Conservation (phyloP, 257 asterid species). For the Asclepias syriaca region DNA sequence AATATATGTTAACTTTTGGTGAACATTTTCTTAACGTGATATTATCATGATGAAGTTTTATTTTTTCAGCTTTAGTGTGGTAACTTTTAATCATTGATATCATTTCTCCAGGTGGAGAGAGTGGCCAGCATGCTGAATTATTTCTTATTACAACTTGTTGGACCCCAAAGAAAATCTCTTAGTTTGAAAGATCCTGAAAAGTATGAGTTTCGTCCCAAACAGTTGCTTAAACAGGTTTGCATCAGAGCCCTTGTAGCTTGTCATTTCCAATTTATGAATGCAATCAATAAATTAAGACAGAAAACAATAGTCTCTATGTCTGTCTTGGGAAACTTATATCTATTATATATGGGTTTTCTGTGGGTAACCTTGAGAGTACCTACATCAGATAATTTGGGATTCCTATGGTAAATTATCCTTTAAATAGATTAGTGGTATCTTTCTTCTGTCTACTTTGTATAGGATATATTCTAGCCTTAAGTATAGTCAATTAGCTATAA, state of each 20-base stretch:
- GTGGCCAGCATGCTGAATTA: conserved; percentile 98
- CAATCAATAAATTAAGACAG: neutral
- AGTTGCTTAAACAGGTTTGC: conserved; percentile 80
- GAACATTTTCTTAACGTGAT: no score
- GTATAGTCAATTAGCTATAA: neutral
- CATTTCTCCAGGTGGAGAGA: conserved; percentile 75
- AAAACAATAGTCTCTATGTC: neutral
- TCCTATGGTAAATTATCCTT: neutral
- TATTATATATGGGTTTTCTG: neutral
- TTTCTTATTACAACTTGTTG: conserved; percentile 86
- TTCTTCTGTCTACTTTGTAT: neutral
- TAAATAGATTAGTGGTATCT: neutral
- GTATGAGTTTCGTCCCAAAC: conserved; percentile 90
- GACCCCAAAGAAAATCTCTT: conserved; percentile 94
- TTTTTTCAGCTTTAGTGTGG: neutral
- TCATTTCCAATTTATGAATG: neutral
- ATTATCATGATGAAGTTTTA: neutral
- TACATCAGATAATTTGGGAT: neutral
- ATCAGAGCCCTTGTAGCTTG: neutral
- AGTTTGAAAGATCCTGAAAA: conserved; percentile 94
- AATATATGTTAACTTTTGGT: neutral
- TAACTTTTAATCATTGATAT: conserved; percentile 1
- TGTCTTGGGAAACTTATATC: neutral
- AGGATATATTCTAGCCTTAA: neutral
- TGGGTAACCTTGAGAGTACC: neutral